Percentiles rank a stretch among this genome's conserved stretches.
phyloP scores from a whole-genome alignment of 176 grass and related monocot genomes.

The Rhynchospora breviuscula region DNA sequence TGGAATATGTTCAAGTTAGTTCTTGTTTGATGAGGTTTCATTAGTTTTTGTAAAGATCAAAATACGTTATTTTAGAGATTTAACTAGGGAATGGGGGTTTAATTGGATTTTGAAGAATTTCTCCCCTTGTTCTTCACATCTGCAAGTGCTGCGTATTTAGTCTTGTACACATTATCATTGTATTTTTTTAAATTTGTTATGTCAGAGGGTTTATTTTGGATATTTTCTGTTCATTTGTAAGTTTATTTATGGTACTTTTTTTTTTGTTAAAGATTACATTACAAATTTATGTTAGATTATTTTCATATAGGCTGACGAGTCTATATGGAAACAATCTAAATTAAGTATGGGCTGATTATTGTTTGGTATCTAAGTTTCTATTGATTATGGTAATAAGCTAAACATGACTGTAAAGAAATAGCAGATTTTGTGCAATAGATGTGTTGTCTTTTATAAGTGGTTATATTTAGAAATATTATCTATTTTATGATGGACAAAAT shows the following conservation, averaged over 20 bases:
- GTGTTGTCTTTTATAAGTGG: too few species aligned
- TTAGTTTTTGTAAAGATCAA: background rate
- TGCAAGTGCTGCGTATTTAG: background rate
- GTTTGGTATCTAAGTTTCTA: too few species aligned
- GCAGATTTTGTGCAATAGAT: too few species aligned
- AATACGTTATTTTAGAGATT: background rate
- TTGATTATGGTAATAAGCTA: too few species aligned
- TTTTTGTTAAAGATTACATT: background rate
- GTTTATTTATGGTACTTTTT: background rate
- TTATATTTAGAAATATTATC: too few species aligned
- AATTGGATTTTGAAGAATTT: constrained; percentile 1
- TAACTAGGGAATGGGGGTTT: background rate
- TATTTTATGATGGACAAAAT: too few species aligned
- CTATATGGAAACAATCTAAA: too few species aligned
- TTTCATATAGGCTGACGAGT: too few species aligned
- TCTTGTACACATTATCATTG: background rate
- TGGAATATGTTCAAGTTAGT: background rate
- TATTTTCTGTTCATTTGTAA: background rate
- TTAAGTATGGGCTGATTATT: too few species aligned
- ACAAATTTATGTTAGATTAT: background rate
- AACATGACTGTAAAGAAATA: too few species aligned
- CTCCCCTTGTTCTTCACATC: background rate
- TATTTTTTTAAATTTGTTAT: background rate
- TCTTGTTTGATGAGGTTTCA: background rate
- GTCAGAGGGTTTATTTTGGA: background rate